These are phyloP conservation scores for Pistacia integerrima DNA, from an alignment of 345 rosid species.

Conservation along the genomic window DNA sequence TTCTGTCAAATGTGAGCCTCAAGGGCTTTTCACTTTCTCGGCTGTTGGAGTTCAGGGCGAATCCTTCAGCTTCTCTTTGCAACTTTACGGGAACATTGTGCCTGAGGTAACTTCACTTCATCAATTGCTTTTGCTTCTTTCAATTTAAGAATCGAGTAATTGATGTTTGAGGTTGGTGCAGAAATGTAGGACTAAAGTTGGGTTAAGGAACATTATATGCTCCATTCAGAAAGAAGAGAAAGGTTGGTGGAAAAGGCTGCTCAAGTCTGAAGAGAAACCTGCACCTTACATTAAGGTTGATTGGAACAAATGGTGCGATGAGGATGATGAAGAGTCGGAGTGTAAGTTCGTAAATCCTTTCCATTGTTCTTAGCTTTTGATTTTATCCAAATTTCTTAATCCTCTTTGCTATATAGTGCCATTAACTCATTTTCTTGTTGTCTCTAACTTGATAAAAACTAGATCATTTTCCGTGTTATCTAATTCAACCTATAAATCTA, in stretches of 20 bases:
- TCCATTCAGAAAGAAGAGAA: slow-evolving; percentile 79
- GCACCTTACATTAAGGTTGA: slow-evolving; percentile 99
- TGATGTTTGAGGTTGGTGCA: slow-evolving; percentile 31
- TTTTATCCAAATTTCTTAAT: background rate
- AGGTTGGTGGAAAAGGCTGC: slow-evolving; percentile 91
- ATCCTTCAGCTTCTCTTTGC: slow-evolving; percentile 62
- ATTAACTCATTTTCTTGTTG: background rate
- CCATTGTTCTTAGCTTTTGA: background rate
- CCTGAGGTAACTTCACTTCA: slow-evolving; percentile 52
- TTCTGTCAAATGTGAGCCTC: slow-evolving; percentile 73
- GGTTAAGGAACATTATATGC: slow-evolving; percentile 86
- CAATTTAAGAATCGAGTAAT: background rate
- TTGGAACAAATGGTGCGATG: slow-evolving; percentile 99
- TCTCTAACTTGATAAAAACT: no score
- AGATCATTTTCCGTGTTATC: background rate
- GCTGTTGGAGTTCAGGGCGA: slow-evolving; percentile 77
- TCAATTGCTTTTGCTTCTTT: background rate
- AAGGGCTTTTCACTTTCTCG: slow-evolving; percentile 75
- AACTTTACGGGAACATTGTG: slow-evolving; percentile 57
- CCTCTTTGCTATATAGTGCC: background rate
- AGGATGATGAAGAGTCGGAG: slow-evolving; percentile 68
- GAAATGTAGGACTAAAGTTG: slow-evolving; percentile 78
- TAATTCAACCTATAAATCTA: background rate
- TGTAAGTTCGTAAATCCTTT: slow-evolving; percentile 49
- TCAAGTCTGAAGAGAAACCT: slow-evolving; percentile 84